Evolutionary conservation across 2,329 filamentous ascomycete species (phyloP).

Genomic region (Claviceps humidiphila): DNA sequence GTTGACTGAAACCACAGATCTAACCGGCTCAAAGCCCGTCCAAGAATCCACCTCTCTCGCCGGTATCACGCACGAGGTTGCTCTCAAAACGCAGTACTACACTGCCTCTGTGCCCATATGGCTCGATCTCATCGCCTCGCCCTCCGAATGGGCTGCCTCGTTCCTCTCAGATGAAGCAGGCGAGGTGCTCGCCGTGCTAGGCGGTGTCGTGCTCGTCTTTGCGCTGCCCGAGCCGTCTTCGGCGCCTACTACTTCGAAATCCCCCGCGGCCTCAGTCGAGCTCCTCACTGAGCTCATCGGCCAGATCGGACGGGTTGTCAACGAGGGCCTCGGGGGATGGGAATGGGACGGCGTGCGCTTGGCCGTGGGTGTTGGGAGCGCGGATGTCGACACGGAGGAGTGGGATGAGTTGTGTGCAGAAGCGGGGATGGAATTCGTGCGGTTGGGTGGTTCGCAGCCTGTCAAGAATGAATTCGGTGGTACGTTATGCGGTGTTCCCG

Average conservation of each 20-base stretch:
- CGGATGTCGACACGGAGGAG: constrained; percentile 35
- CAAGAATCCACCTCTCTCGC: constrained; percentile 33
- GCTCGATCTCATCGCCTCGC: constrained; percentile 46
- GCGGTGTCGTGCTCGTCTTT: constrained; percentile 39
- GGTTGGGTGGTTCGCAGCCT: constrained; percentile 28
- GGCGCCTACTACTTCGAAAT: not conserved
- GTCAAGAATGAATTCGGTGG: constrained; percentile 46
- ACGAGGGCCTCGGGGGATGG: constrained; percentile 44
- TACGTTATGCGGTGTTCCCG: constrained; percentile 16
- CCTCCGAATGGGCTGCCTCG: constrained; percentile 40
- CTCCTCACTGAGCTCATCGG: constrained; percentile 28
- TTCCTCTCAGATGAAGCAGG: constrained; percentile 48
- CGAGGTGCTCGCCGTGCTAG: constrained; percentile 48
- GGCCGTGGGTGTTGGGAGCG: constrained; percentile 40
- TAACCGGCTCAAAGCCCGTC: constrained; percentile 34
- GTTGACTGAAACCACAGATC: constrained; percentile 24
- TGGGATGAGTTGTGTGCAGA: constrained; percentile 50
- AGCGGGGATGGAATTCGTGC: constrained; percentile 49
- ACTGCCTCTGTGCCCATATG: constrained; percentile 47
- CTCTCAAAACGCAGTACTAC: constrained; percentile 49
- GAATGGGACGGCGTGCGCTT: constrained; percentile 52
- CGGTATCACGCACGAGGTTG: constrained; percentile 43
- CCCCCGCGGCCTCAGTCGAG: constrained; percentile 8
- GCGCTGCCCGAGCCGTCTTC: constrained; percentile 10
- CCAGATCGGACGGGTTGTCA: constrained; percentile 41